Evolutionary conservation across 352 stramenopile species (phyloP).

Genomic region (Globisporangium yorkense): DNA sequence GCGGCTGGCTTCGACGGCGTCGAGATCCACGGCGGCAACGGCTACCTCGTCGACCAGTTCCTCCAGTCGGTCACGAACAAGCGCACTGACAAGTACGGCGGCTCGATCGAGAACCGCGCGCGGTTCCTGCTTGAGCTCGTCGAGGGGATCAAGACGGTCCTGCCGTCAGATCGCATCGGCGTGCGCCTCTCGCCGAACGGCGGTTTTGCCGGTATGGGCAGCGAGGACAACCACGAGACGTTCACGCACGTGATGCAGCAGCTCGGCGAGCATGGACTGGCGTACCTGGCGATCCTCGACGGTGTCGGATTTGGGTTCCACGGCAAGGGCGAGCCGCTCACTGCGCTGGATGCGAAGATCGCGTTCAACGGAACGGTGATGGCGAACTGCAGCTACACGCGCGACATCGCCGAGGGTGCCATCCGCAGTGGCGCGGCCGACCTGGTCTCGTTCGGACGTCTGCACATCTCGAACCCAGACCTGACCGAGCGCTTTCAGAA

Average conservation of each 20-base stretch:
- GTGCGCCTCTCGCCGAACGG: constrained; percentile 44
- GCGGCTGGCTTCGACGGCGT: constrained; percentile 88
- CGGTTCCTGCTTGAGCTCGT: constrained; percentile 67
- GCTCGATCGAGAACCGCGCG: constrained; percentile 54
- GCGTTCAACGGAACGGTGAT: constrained; percentile 53
- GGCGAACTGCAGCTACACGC: constrained; percentile 49
- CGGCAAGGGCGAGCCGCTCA: constrained; percentile 11
- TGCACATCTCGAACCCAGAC: constrained; percentile 77
- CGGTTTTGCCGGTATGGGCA: constrained; percentile 30
- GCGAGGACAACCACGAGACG: constrained; percentile 28
- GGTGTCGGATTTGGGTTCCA: constrained; percentile 29
- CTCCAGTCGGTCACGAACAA: constrained; percentile 50
- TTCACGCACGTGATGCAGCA: constrained; percentile 39
- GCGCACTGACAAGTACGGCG: constrained; percentile 62
- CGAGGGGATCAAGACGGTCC: constrained; percentile 29
- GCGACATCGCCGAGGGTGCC: constrained; percentile 35
- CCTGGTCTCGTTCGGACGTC: constrained; percentile 55
- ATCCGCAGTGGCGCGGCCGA: constrained; percentile 50
- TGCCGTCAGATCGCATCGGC: constrained; percentile 26
- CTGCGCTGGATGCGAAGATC: constrained; percentile 18
- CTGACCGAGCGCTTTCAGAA: constrained; percentile 48
- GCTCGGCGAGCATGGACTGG: constrained; percentile 53
- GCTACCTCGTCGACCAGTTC: constrained; percentile 83
- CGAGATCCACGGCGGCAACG: constrained; percentile 85
- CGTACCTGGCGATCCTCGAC: constrained; percentile 62